A percentile compares a stretch with the other conserved stretches of the same genome.
These are phyloP conservation scores for Microcera coccophila DNA, from an alignment of 2,329 filamentous ascomycete species.

Conservation along the genomic window DNA sequence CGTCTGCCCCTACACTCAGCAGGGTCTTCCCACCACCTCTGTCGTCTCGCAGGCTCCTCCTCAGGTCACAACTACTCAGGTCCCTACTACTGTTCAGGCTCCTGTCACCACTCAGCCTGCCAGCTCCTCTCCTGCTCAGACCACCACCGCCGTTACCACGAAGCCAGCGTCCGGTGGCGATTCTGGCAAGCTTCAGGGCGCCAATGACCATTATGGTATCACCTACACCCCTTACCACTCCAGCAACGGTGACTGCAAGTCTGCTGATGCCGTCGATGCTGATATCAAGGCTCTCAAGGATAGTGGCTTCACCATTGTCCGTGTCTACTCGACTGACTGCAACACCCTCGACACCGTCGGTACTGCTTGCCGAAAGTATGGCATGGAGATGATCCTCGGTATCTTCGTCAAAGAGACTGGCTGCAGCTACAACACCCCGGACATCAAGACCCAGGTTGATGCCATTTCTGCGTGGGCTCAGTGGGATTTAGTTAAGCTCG, in stretches of 20 bases:
- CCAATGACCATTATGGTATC: constrained; percentile 63
- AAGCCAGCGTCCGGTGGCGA: constrained; percentile 19
- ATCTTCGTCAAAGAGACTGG: constrained; percentile 72
- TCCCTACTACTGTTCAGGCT: constrained; percentile 5
- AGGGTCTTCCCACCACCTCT: constrained; percentile 31
- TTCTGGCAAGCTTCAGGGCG: constrained; percentile 35
- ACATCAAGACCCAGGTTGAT: constrained; percentile 68
- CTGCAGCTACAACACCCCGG: constrained; percentile 54
- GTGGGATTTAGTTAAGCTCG: constrained; percentile 72
- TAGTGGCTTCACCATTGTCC: constrained; percentile 66
- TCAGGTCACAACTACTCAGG: neutral
- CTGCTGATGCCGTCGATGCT: constrained; percentile 47
- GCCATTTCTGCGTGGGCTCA: constrained; percentile 68
- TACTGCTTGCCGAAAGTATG: constrained; percentile 59
- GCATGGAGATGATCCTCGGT: constrained; percentile 78
- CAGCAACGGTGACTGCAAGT: constrained; percentile 61
- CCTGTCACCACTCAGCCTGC: constrained; percentile 10
- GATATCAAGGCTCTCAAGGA: constrained; percentile 61
- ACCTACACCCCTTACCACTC: constrained; percentile 74
- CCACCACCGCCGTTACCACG: constrained; percentile 25
- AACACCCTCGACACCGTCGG: constrained; percentile 73
- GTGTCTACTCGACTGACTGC: constrained; percentile 93
- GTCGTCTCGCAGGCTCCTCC: neutral
- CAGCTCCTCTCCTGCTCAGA: constrained; percentile 3
- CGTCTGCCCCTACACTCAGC: constrained; percentile 63